Conservation (phyloP, 2,329 filamentous ascomycete species). For the Diaporthe velutina region DNA sequence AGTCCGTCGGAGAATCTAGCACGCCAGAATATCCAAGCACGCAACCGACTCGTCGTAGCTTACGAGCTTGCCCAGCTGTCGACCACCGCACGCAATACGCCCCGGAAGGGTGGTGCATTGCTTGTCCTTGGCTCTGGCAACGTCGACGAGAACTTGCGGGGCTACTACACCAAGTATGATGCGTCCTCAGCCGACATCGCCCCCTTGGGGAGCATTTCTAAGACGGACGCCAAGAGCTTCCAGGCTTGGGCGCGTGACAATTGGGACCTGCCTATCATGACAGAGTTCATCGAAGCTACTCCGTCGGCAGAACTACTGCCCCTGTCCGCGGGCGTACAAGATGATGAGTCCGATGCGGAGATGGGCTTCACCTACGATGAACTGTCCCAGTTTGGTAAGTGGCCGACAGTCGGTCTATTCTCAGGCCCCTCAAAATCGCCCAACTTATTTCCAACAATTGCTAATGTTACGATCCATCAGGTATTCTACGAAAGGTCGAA, state of each 20-base stretch:
- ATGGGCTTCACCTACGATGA: slow-evolving; percentile 60
- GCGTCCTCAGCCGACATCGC: slow-evolving; percentile 67
- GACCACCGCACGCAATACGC: slow-evolving; percentile 67
- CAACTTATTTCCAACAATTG: not conserved
- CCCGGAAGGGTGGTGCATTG: slow-evolving; percentile 65
- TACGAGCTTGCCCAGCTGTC: slow-evolving; percentile 75
- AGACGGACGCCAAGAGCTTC: slow-evolving; percentile 76
- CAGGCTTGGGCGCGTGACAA: slow-evolving; percentile 67
- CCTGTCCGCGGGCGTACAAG: slow-evolving; percentile 54
- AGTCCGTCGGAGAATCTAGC: slow-evolving; percentile 69
- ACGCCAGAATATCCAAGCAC: slow-evolving; percentile 77
- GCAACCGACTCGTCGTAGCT: slow-evolving; percentile 73
- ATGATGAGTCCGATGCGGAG: slow-evolving; percentile 54
- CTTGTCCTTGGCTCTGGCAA: slow-evolving; percentile 75
- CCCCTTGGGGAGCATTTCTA: slow-evolving; percentile 66
- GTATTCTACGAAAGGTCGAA: slow-evolving; percentile 53
- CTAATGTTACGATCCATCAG: not conserved
- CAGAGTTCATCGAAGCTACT: slow-evolving; percentile 71
- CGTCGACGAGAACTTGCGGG: slow-evolving; percentile 65
- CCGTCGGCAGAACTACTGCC: slow-evolving; percentile 67
- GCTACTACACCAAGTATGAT: slow-evolving; percentile 77
- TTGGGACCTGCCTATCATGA: slow-evolving; percentile 73
- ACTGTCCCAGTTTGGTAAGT: slow-evolving; percentile 52
- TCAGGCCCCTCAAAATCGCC: not conserved
- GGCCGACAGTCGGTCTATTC: not conserved